Evolutionary conservation across 2,329 filamentous ascomycete species (phyloP).

Genomic region (Fusarium decemcellulare): DNA sequence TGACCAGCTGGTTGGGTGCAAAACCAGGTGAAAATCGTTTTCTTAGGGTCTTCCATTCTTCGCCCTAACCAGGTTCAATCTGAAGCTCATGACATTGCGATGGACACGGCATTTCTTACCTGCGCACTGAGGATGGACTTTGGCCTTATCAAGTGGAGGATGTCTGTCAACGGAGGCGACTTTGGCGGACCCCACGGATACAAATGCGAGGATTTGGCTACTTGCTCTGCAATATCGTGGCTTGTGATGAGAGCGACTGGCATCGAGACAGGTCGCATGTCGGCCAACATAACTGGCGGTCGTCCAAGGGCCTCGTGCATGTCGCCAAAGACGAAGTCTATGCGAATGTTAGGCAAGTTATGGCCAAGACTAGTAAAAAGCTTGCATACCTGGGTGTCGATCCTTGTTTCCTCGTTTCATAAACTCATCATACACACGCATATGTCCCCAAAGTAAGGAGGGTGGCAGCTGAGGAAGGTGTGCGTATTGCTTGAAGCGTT

Average conservation of each 20-base stretch:
- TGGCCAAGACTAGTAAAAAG: not conserved
- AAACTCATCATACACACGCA: slow-evolving; percentile 3
- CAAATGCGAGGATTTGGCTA: not conserved
- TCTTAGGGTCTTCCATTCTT: not conserved
- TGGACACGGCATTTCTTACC: not conserved
- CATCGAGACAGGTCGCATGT: slow-evolving; percentile 52
- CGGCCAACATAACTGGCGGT: slow-evolving; percentile 53
- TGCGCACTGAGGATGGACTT: not conserved
- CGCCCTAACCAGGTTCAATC: not conserved
- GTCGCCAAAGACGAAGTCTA: slow-evolving; percentile 10
- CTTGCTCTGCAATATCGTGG: slow-evolving; percentile 31
- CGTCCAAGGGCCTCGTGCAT: slow-evolving; percentile 50
- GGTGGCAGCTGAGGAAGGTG: slow-evolving; percentile 15
- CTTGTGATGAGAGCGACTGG: slow-evolving; percentile 52
- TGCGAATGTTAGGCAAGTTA: not conserved
- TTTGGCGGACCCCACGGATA: not conserved
- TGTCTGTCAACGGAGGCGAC: slow-evolving; percentile 1
- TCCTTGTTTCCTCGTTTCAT: not conserved
- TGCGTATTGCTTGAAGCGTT: slow-evolving; percentile 12
- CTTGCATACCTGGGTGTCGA: not conserved
- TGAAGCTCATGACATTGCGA: too few relatives aligned
- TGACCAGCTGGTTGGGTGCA: not conserved
- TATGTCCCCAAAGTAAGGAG: slow-evolving; percentile 12
- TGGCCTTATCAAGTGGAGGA: not conserved
- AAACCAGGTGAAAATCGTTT: slow-evolving; percentile 2